Percentiles rank a stretch among this genome's conserved stretches.
These are phyloP conservation scores for Rubia yunnanensis DNA, from an alignment of 257 asterid species.

Conservation along the genomic window DNA sequence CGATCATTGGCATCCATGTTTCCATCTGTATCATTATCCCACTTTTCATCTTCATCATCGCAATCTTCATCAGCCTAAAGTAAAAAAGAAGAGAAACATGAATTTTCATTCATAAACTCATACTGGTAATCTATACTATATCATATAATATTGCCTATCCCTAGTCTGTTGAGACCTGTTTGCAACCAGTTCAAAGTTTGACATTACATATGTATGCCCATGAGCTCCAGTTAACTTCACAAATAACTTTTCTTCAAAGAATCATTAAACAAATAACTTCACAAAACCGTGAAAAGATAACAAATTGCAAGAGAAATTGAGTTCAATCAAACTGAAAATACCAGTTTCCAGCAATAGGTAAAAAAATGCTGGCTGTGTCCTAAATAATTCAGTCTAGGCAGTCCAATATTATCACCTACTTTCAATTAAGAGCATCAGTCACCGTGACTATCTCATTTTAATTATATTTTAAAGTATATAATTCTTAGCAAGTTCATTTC, in stretches of 20 bases:
- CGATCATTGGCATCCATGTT: slow-evolving; percentile 26
- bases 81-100: neutral
- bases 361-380: neutral
- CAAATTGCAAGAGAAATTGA: neutral
- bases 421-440: neutral
- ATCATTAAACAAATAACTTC: neutral
- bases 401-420: neutral
- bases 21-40: slow-evolving; percentile 30
- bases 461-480: neutral
- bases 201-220: neutral
- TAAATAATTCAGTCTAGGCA: neutral
- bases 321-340: neutral
- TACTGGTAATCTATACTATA: neutral
- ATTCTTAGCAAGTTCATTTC: neutral
- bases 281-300: neutral
- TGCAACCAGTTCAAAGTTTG: neutral
- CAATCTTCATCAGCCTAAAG: slow-evolving; percentile 35
- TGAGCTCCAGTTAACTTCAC: neutral
- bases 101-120: neutral
- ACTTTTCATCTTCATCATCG: slow-evolving; percentile 32
- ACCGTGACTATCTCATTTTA: neutral
- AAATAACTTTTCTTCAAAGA: neutral
- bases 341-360: neutral
- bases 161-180: neutral
- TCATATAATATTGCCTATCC: too few relatives aligned